Base-by-base conservation (phyloP, 2,329 filamentous ascomycete species). In the Colletotrichum sp. region DNA sequence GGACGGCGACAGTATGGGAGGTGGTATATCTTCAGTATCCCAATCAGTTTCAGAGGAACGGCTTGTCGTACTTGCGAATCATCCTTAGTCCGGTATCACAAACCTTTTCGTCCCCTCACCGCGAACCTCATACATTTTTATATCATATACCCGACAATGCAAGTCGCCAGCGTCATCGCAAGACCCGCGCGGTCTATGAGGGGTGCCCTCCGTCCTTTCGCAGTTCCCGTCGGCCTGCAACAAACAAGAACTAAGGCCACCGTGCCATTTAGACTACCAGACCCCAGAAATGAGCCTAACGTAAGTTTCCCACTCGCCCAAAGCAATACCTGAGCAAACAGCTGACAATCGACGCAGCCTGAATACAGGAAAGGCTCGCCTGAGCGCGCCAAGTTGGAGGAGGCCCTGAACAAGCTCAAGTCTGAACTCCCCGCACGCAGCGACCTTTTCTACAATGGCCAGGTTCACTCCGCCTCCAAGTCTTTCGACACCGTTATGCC, bases 401-500 rank as follows among this genome's bases (percentile, higher is more conserved):
- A 77, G n/a, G 81, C 82, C 2, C 75, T 84, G 2, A 79, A 78
- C 26, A 80, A 77, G 64, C 82, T 84, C 52, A 80, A 80, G 8
- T 80, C 83, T 4, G 67, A 81, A 57, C 81, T 84, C 13, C 83
- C 83, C 4, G 75, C 83, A 3, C 79, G 80, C 63, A 84, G 82
- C 69, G 78, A 83, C 66, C 81, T 84, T 66, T 80, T 82, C 74
- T 82, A 80, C 78, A 81, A 81, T 28, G 83, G 83, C 16, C 77
- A 79, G 9, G 76, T 78, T 0, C 83, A 84, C 43, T 69, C 78
- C 28, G 78, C 79, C 4, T 67, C 79, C 70, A 80, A 79, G 34
- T 80, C 80, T 7, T 77, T 80, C 30, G 76, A 81, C 68, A 82
- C 84, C 63, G 81, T 82, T 12, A 79, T 86, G 55, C 85, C 85